Percentiles rank a stretch among this genome's conserved stretches.
These are phyloP conservation scores for Acacia concinna DNA, from an alignment of 331 rosid genomes.

Conservation along the genomic window DNA sequence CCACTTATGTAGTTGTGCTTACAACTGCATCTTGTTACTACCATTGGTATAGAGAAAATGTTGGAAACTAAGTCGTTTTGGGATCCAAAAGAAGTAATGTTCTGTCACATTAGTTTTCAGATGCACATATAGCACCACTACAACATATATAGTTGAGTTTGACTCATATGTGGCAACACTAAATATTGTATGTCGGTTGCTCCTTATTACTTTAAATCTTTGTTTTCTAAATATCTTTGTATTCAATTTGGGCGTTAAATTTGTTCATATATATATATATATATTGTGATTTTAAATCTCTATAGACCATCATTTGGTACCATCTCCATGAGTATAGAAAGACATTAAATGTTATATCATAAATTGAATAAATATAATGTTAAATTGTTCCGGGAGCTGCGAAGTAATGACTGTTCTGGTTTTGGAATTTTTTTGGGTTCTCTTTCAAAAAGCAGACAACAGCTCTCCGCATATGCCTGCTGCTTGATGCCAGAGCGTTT, in stretches of 20 bases:
- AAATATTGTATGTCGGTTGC: slow-evolving; percentile 70
- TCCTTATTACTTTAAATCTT: neutral
- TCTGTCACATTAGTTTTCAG: slow-evolving; percentile 46
- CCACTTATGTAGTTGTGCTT: slow-evolving; percentile 24
- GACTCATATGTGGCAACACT: slow-evolving; percentile 68
- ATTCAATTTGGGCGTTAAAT: neutral
- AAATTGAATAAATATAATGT: slow-evolving; percentile 4
- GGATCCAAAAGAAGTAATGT: slow-evolving; percentile 66
- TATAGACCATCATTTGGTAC: slow-evolving; percentile 93
- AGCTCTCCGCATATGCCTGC: slow-evolving; percentile 83
- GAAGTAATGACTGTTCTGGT: slow-evolving; percentile 33
- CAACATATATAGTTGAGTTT: slow-evolving; percentile 64
- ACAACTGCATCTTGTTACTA: slow-evolving; percentile 23
- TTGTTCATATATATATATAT: slow-evolving; percentile 3
- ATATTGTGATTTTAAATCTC: slow-evolving; percentile 26
- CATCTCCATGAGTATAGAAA: slow-evolving; percentile 82
- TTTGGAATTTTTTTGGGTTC: slow-evolving; percentile 11
- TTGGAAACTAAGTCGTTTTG: slow-evolving; percentile 56
- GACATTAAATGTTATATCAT: slow-evolving; percentile 58
- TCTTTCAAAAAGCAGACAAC: slow-evolving; percentile 63
- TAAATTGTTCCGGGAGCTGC: slow-evolving; percentile 17
- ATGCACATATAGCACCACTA: slow-evolving; percentile 45
- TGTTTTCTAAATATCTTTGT: neutral
- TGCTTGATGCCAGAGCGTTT: slow-evolving; percentile 81
- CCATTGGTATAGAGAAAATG: slow-evolving; percentile 60